phyloP scores from a whole-genome alignment of 192 early-diverging fungal genomes.

The Backusella parvicylindrica region DNA sequence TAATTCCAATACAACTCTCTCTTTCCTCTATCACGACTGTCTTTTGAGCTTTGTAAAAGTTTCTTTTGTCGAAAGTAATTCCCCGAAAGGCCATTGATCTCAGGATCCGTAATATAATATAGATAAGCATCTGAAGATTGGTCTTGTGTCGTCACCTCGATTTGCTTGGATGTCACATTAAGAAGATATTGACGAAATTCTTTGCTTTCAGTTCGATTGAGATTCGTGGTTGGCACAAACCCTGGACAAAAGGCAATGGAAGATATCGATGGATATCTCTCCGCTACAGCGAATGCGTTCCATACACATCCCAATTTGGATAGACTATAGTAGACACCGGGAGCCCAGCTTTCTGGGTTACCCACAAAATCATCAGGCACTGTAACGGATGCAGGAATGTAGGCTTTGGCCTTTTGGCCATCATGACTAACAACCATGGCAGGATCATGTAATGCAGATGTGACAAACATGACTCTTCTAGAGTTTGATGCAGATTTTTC shows the following conservation, averaged over 20 bases:
- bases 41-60: background rate
- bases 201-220: background rate
- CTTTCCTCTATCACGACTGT: background rate
- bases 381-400: background rate
- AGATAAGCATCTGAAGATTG: background rate
- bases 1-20: background rate
- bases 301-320: background rate
- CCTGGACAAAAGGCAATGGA: background rate
- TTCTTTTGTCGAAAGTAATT: background rate
- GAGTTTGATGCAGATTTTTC: background rate
- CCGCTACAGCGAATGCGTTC: background rate
- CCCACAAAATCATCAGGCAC: background rate
- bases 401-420: background rate
- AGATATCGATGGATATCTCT: background rate
- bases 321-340: background rate
- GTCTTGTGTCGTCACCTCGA: background rate
- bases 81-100: background rate
- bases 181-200: background rate
- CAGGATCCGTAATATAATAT: background rate
- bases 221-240: background rate
- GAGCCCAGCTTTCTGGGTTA: background rate
- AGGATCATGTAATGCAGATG: background rate
- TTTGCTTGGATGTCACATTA: background rate
- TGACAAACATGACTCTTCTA: background rate
- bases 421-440: background rate